A percentile compares a stretch with the other conserved stretches of the same genome.
Evolutionary conservation across 148 eudicot species (phyloP).

Genomic region (Fallopia convolvulus): DNA sequence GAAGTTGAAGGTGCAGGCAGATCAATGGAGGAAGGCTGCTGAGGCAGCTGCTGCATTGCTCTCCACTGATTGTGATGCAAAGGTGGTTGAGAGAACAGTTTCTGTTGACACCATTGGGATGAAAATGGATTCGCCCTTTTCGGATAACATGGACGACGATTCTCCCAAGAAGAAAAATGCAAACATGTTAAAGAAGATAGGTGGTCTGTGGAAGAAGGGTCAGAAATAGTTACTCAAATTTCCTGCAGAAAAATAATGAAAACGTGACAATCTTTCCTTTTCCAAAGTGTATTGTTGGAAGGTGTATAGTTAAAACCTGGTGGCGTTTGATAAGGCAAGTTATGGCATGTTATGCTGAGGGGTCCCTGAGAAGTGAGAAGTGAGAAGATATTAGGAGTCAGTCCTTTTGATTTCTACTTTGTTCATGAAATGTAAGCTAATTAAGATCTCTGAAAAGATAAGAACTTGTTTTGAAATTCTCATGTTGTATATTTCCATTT

Average conservation of each 20-base stretch:
- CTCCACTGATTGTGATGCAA: constrained; percentile 36
- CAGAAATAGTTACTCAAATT: constrained; percentile 21
- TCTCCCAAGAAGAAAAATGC: constrained; percentile 73
- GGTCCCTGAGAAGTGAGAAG: background rate
- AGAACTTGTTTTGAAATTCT: background rate
- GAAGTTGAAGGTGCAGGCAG: constrained; percentile 73
- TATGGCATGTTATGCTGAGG: background rate
- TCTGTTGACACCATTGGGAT: constrained; percentile 53
- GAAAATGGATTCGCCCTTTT: constrained; percentile 55
- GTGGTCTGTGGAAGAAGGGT: constrained; percentile 73
- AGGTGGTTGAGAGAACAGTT: constrained; percentile 45
- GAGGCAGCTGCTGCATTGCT: constrained; percentile 96
- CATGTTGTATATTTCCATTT: constrained; percentile 1
- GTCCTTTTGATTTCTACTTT: background rate
- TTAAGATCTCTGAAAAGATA: constrained; percentile 1
- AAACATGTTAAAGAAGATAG: constrained; percentile 72
- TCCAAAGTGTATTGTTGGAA: background rate
- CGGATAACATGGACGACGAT: constrained; percentile 67
- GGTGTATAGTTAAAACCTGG: background rate
- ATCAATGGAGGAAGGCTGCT: constrained; percentile 93
- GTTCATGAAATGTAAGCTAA: constrained; percentile 1
- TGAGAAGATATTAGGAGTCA: background rate
- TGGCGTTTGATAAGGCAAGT: background rate
- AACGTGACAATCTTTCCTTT: background rate
- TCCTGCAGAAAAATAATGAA: too few relatives aligned